Conservation (phyloP, 1,139 yeast genomes). For the Geotrichum citri-aurantii region DNA sequence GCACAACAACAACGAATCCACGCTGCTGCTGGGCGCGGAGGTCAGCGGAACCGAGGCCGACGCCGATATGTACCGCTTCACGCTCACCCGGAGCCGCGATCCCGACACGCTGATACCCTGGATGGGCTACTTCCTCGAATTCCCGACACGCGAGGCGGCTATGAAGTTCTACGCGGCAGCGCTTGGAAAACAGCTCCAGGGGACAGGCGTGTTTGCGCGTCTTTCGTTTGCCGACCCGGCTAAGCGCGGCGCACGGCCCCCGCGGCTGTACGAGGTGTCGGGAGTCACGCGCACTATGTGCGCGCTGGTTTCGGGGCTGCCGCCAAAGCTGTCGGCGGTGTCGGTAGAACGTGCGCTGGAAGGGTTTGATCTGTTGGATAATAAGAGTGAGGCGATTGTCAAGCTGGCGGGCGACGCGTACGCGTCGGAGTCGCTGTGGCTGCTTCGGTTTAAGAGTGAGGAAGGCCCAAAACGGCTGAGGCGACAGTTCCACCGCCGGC, state of each 20-base stretch:
- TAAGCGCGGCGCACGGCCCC: constrained; percentile 26
- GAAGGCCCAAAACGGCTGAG: constrained; percentile 51
- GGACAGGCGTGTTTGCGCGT: constrained; percentile 44
- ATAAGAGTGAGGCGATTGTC: constrained; percentile 33
- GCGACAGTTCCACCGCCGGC: constrained; percentile 49
- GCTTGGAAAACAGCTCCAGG: constrained; percentile 38
- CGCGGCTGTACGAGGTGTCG: constrained; percentile 30
- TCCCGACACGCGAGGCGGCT: constrained; percentile 46
- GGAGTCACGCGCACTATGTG: constrained; percentile 30
- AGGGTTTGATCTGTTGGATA: constrained; percentile 40
- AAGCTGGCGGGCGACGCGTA: constrained; percentile 30
- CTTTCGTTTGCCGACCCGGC: constrained; percentile 41
- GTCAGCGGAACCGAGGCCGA: constrained; percentile 6
- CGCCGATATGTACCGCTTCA: neutral
- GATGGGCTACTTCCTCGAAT: constrained; percentile 50
- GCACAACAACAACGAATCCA: neutral
- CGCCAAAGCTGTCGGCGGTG: constrained; percentile 31
- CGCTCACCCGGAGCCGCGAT: constrained; percentile 45
- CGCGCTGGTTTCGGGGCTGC: constrained; percentile 40
- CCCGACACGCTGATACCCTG: constrained; percentile 42
- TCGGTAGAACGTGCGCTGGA: constrained; percentile 37
- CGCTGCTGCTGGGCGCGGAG: constrained; percentile 3
- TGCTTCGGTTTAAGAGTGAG: constrained; percentile 47
- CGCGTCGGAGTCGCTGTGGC: constrained; percentile 37
- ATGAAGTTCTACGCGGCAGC: constrained; percentile 49